Percentiles rank a stretch among this genome's conserved stretches.
Conservation (phyloP, 805 yeast genomes). For the Starmerella riodocensis region DNA sequence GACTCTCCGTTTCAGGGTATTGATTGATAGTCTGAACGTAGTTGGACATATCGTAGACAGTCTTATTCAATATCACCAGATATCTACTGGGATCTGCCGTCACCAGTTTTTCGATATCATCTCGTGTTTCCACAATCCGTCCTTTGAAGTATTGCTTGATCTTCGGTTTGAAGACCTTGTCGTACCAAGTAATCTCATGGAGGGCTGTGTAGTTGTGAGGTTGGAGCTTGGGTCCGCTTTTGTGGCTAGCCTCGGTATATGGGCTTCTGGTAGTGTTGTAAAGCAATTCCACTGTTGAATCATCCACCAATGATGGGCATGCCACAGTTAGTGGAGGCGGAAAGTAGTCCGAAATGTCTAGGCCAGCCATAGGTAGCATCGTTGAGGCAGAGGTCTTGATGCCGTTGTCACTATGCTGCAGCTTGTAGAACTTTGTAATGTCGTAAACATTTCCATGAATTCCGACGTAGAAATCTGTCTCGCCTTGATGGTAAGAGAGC, state of each 20-base stretch:
- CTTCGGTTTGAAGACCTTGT: slow-evolving; percentile 27
- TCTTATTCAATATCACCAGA: slow-evolving; percentile 26
- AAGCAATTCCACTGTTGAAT: slow-evolving; percentile 22
- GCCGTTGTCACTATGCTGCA: slow-evolving; percentile 32
- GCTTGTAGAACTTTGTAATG: slow-evolving; percentile 29
- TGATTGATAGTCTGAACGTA: slow-evolving; percentile 26
- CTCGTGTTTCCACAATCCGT: slow-evolving; percentile 26
- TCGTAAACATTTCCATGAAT: slow-evolving; percentile 32
- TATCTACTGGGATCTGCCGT: slow-evolving; percentile 21
- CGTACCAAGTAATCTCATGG: slow-evolving; percentile 29
- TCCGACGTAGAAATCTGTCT: slow-evolving; percentile 29
- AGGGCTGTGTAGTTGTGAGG: slow-evolving; percentile 25
- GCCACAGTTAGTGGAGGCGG: slow-evolving; percentile 32
- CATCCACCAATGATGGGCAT: slow-evolving; percentile 30
- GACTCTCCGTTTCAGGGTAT: slow-evolving; percentile 20
- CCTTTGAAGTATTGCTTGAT: slow-evolving; percentile 30
- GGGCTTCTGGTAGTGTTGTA: slow-evolving; percentile 25
- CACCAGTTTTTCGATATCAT: slow-evolving; percentile 21
- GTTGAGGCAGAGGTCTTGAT: slow-evolving; percentile 24
- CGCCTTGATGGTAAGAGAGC: slow-evolving; percentile 28
- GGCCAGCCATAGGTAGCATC: slow-evolving; percentile 32
- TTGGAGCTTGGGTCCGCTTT: slow-evolving; percentile 25
- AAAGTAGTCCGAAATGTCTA: slow-evolving; percentile 30
- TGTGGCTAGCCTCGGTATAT: slow-evolving; percentile 25
- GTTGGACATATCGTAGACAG: slow-evolving; percentile 30